Evolutionary conservation across 2,329 filamentous ascomycete species (phyloP).

Genomic region (Colletotrichum acutatum): DNA sequence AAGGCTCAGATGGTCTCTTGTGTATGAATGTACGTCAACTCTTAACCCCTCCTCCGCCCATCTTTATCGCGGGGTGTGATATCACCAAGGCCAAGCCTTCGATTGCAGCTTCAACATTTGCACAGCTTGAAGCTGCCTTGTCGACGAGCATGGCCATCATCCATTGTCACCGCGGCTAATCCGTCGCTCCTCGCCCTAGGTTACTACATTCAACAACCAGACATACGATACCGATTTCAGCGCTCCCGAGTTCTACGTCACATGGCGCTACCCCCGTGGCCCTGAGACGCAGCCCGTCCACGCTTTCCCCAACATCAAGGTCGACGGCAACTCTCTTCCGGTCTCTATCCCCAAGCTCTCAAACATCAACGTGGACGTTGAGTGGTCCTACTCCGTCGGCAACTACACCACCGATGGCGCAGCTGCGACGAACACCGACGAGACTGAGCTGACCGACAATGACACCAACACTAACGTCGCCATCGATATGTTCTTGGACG

Average conservation of each 20-base stretch:
- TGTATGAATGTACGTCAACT: slow-evolving; percentile 63
- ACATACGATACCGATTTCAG: slow-evolving; percentile 58
- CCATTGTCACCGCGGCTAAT: not conserved
- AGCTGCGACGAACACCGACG: slow-evolving; percentile 45
- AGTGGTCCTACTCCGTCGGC: slow-evolving; percentile 62
- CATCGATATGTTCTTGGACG: slow-evolving; percentile 68
- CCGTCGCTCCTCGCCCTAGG: slow-evolving; percentile 43
- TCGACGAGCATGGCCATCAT: not conserved
- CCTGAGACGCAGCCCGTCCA: slow-evolving; percentile 58
- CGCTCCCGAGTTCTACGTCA: slow-evolving; percentile 62
- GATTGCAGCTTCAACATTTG: not conserved
- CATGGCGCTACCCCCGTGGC: slow-evolving; percentile 61
- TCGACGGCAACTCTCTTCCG: slow-evolving; percentile 57
- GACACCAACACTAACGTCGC: slow-evolving; percentile 65
- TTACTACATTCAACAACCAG: slow-evolving; percentile 60
- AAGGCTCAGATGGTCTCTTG: slow-evolving; percentile 50
- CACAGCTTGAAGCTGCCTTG: not conserved
- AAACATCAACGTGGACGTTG: slow-evolving; percentile 55
- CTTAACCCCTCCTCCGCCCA: slow-evolving; percentile 10
- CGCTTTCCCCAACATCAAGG: slow-evolving; percentile 64
- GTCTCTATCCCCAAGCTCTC: slow-evolving; percentile 50
- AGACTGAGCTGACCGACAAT: slow-evolving; percentile 45
- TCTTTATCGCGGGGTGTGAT: slow-evolving; percentile 15
- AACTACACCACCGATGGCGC: slow-evolving; percentile 45
- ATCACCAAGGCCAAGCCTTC: not conserved